Evolutionary conservation across 2,329 filamentous ascomycete genomes (phyloP).

Genomic region (Trichoderma sp.): DNA sequence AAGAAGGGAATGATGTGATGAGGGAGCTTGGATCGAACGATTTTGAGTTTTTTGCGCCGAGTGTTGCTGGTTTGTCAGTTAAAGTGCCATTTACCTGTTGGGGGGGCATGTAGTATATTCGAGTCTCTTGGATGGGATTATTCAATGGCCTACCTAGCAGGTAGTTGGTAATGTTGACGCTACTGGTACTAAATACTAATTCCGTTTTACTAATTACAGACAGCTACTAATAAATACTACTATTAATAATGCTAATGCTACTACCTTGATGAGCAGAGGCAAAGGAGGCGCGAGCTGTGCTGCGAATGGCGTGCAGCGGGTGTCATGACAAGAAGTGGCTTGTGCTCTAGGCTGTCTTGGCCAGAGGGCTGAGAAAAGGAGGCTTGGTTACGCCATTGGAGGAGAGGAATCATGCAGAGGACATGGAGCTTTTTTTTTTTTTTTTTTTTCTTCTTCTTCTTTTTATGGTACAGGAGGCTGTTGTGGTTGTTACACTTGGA

Average conservation of each 20-base stretch:
- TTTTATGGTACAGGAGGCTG: too few species aligned
- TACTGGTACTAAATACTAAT: too few species aligned
- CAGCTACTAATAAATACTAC: neutral
- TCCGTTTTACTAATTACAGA: neutral
- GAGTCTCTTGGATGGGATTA: too few species aligned
- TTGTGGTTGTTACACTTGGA: too few species aligned
- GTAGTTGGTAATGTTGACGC: too few species aligned
- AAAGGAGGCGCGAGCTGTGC: neutral
- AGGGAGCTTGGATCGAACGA: neutral
- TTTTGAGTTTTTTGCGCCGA: neutral
- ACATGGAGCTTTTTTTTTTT: neutral
- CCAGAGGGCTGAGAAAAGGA: neutral
- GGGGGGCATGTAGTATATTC: too few species aligned
- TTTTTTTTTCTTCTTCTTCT: neutral
- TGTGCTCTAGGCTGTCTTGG: neutral
- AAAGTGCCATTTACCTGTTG: too few species aligned
- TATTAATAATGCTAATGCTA: neutral
- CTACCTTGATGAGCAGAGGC: neutral
- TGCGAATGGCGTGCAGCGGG: neutral
- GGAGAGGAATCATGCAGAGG: neutral
- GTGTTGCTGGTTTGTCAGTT: neutral
- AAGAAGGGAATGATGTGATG: neutral
- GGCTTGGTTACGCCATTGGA: neutral
- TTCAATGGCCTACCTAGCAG: too few species aligned
- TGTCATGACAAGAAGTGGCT: neutral